These are phyloP conservation scores for Ammopiptanthus mongolicus DNA, from an alignment of 306 rosid species.

Conservation along the genomic window DNA sequence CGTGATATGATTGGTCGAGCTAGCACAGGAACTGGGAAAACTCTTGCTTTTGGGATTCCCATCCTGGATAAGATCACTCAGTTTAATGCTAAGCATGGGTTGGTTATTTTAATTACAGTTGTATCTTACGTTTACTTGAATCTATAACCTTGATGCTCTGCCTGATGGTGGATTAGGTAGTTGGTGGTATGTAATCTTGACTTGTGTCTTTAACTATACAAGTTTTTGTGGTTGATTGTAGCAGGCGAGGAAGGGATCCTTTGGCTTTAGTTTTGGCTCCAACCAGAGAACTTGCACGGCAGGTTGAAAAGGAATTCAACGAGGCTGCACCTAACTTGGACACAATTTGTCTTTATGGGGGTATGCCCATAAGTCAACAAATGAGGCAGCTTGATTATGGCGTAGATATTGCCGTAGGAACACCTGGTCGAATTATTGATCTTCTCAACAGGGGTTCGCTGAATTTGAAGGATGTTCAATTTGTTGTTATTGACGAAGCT, in stretches of 20 bases:
- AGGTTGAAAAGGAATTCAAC: constrained; percentile 81
- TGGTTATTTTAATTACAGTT: background rate
- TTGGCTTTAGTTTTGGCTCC: constrained; percentile 93
- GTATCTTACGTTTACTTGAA: background rate
- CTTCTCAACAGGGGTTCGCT: constrained; percentile 84
- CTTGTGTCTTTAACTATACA: background rate
- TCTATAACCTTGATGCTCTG: background rate
- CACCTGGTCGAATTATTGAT: constrained; percentile 95
- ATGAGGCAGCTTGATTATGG: constrained; percentile 91
- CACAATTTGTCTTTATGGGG: constrained; percentile 91
- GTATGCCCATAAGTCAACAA: constrained; percentile 73
- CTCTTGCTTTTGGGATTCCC: constrained; percentile 98
- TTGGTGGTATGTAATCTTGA: background rate
- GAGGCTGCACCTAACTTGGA: constrained; percentile 87
- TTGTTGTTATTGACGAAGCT: constrained; percentile 91
- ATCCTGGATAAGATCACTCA: constrained; percentile 74
- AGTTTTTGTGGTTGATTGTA: constrained; percentile 7
- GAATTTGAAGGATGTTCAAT: constrained; percentile 76
- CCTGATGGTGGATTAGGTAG: background rate
- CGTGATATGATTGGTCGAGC: constrained; percentile 99
- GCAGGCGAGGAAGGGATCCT: constrained; percentile 79
- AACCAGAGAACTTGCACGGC: constrained; percentile 84
- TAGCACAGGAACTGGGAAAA: constrained; percentile 98
- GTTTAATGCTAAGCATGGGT: constrained; percentile 84
- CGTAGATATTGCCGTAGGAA: constrained; percentile 92